phyloP scores from a whole-genome alignment of 768 basidiomycete genomes.

The Mycena floridula region DNA sequence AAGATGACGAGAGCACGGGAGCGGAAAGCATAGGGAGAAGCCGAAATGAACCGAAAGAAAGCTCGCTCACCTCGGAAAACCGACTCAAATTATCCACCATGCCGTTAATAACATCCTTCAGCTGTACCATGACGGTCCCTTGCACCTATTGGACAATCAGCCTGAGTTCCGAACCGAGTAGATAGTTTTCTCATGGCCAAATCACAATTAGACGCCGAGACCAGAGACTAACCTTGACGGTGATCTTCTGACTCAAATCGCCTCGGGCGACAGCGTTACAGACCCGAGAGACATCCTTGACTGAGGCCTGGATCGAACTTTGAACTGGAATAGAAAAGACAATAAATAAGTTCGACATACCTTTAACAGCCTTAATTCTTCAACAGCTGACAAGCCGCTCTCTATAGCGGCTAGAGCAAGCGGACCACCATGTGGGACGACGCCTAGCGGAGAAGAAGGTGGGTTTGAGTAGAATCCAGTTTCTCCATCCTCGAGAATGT shows the following conservation, averaged over 20 bases:
- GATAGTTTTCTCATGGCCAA: too few species aligned
- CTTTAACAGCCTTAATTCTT: slow-evolving; percentile 63
- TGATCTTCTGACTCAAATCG: slow-evolving; percentile 65
- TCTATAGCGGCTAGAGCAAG: slow-evolving; percentile 51
- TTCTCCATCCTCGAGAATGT: slow-evolving; percentile 4
- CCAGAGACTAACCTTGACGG: too few species aligned
- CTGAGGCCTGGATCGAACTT: slow-evolving; percentile 36
- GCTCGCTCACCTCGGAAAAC: background rate
- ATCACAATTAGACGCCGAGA: too few species aligned
- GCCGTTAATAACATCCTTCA: slow-evolving; percentile 64
- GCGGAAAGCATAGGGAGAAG: slow-evolving; percentile 16
- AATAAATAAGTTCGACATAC: too few species aligned
- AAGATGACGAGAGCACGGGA: slow-evolving; percentile 25
- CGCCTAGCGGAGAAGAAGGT: too few species aligned
- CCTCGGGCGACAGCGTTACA: slow-evolving; percentile 69
- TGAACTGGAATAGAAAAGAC: too few species aligned
- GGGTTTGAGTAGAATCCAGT: too few species aligned
- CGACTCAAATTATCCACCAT: slow-evolving; percentile 31
- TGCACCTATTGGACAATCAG: too few species aligned
- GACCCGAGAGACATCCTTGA: slow-evolving; percentile 65
- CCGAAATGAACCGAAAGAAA: background rate
- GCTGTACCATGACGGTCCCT: slow-evolving; percentile 63
- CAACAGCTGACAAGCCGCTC: slow-evolving; percentile 57
- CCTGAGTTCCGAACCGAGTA: too few species aligned
- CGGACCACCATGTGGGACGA: slow-evolving; percentile 50